phyloP scores from a whole-genome alignment of 805 yeast species.

The Kurtzmaniella fragi region DNA sequence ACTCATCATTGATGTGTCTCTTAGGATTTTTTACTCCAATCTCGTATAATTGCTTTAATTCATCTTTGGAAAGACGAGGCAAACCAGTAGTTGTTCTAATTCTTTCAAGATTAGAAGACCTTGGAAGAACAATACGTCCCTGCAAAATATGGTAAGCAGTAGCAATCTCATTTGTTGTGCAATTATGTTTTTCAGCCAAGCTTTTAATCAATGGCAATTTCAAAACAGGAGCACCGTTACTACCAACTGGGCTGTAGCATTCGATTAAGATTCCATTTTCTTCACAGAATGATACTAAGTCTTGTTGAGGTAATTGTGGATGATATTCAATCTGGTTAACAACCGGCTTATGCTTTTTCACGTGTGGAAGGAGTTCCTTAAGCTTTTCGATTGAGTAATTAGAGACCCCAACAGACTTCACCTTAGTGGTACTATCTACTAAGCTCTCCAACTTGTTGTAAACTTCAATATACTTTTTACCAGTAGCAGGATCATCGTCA shows the following conservation, averaged over 20 bases:
- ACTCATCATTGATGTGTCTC: slow-evolving; percentile 27
- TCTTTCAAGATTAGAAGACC: slow-evolving; percentile 67
- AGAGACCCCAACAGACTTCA: slow-evolving; percentile 31
- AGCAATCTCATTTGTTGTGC: slow-evolving; percentile 50
- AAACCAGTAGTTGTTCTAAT: slow-evolving; percentile 35
- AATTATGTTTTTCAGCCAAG: slow-evolving; percentile 54
- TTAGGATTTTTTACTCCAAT: slow-evolving; percentile 26
- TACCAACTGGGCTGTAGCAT: slow-evolving; percentile 64
- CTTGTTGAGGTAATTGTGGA: slow-evolving; percentile 34
- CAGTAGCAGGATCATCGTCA: slow-evolving; percentile 31
- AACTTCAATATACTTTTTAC: slow-evolving; percentile 24
- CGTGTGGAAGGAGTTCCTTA: slow-evolving; percentile 18
- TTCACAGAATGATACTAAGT: slow-evolving; percentile 34
- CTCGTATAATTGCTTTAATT: slow-evolving; percentile 25
- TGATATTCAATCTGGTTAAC: slow-evolving; percentile 33
- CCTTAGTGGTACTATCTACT: slow-evolving; percentile 23
- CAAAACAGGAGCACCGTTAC: slow-evolving; percentile 60
- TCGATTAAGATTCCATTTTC: slow-evolving; percentile 36
- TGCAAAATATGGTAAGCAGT: slow-evolving; percentile 57
- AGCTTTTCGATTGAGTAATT: slow-evolving; percentile 27
- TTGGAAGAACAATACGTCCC: slow-evolving; percentile 61
- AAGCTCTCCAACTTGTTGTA: slow-evolving; percentile 27
- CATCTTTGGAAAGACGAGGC: slow-evolving; percentile 34
- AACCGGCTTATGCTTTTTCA: slow-evolving; percentile 21
- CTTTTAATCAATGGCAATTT: slow-evolving; percentile 44